Conservation (phyloP, 129 eudicot genomes). For the Saussurea involucrata region DNA sequence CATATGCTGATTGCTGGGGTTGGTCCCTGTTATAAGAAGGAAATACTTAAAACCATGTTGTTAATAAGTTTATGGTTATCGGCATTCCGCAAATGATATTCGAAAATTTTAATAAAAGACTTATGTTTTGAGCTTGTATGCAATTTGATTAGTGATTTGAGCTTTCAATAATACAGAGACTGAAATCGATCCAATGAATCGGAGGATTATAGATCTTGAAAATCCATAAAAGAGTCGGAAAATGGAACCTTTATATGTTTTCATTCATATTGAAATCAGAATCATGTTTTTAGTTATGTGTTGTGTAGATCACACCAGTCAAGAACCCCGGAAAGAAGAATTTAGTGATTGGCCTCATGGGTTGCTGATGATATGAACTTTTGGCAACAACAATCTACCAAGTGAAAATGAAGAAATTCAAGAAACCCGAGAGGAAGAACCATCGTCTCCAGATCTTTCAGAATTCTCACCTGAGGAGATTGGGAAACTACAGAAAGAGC, state of each 20-base stretch:
- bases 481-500: slow-evolving; percentile 68
- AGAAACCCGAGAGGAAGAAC: slow-evolving; percentile 27
- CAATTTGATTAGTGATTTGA: neutral
- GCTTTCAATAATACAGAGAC: neutral
- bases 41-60: neutral
- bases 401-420: slow-evolving; percentile 35
- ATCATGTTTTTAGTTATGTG: neutral
- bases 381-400: slow-evolving; percentile 56
- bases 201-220: neutral
- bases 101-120: neutral
- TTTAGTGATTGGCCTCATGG: no score
- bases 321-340: slow-evolving; percentile 58
- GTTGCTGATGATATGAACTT: slow-evolving; percentile 84
- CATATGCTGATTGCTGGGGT: no score
- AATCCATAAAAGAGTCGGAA: slow-evolving; percentile 3
- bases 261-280: neutral
- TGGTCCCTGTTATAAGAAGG: no score
- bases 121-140: neutral
- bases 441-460: slow-evolving; percentile 72
- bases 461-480: slow-evolving; percentile 92
- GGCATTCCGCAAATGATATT: neutral
- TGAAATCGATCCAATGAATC: neutral
- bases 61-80: no score
- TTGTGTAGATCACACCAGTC: slow-evolving; percentile 46
- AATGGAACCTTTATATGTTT: slow-evolving; percentile 1